Percentiles rank a stretch among this genome's conserved stretches.
Evolutionary conservation across 495 filamentous ascomycete genomes (phyloP).

Genomic region (Penicillium odoratum): DNA sequence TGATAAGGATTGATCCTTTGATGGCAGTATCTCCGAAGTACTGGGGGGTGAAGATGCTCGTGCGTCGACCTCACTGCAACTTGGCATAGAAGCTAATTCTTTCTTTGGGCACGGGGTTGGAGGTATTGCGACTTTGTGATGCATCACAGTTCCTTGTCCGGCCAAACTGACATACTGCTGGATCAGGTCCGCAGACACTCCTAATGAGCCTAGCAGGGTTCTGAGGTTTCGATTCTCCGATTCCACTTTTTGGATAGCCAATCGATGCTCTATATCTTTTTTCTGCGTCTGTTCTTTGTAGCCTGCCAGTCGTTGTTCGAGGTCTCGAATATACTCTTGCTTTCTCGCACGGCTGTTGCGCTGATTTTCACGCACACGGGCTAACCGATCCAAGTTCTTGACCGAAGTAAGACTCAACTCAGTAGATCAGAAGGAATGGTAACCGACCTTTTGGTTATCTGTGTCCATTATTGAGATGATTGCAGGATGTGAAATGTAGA

Average conservation of each 20-base stretch:
- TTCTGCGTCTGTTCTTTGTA: constrained; percentile 49
- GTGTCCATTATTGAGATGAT: background rate
- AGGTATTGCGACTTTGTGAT: constrained; percentile 43
- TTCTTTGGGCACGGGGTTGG: constrained; percentile 20
- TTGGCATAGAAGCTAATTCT: background rate
- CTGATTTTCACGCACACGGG: constrained; percentile 73
- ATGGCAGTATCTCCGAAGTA: background rate
- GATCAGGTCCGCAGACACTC: constrained; percentile 27
- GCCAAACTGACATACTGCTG: constrained; percentile 32
- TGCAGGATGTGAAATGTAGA: background rate
- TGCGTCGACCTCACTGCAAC: background rate
- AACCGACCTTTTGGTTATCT: background rate
- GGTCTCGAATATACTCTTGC: constrained; percentile 71
- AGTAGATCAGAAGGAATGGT: background rate
- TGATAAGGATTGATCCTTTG: background rate
- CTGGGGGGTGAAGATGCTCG: background rate
- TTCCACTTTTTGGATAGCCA: constrained; percentile 38
- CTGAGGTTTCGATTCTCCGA: constrained; percentile 39
- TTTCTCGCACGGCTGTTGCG: constrained; percentile 72
- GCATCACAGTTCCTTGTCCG: constrained; percentile 17
- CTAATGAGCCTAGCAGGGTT: constrained; percentile 27
- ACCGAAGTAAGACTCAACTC: constrained; percentile 15
- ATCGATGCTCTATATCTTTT: constrained; percentile 39
- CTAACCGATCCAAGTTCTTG: constrained; percentile 38
- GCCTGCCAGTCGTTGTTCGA: constrained; percentile 63